Base-by-base conservation (phyloP, 2,329 filamentous ascomycete species). In the Fusarium coicis region DNA sequence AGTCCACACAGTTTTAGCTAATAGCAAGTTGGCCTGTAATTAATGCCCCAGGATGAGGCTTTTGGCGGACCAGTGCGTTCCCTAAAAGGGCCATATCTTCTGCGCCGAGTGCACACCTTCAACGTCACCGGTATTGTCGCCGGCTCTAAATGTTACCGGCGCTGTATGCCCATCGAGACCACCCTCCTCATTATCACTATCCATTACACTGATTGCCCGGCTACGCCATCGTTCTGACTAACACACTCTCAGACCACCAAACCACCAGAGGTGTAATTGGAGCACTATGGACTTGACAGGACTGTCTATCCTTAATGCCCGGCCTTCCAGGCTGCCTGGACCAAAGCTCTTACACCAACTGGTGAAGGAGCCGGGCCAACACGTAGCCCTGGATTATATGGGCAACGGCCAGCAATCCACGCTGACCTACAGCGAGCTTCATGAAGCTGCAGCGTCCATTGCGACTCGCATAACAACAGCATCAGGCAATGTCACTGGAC, bases 351-450 rank as follows among this genome's bases (percentile, higher is more conserved):
- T 89, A 42, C 87, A 89, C 79, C 81, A 93, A 15, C 86, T 97
- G 12, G 88, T 96, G 54, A 81, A 84, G n/a, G 44, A 72, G 21
- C 46, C 81, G 5, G 70, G 63, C 47, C 71, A 77, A 32, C 46
- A 62, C 14, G 64, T 69, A 52, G 82, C 82, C 16, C 75, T 84
- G 54, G 80, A 83, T 47, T 79, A 81, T 59, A 70, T 81, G 56
- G 70, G 72, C 40, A 70, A 69, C n/a, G 64, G 65, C 26, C 57
- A 66, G 39, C 74, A 67, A 36, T 81, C 80, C 15, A 82, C 78
- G 4, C 79, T 93, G 47, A 89, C 90, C 1, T 97, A 95, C 78
- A 63, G 79, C 15, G 81, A 90, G 46, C 83, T 96, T 28, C 90
- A 95, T 77, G 73, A 78, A 34, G 83, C 86, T 36, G 89, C 92